These are phyloP conservation scores for Wickerhamiella brachini DNA, from an alignment of 805 yeast genomes.

Conservation along the genomic window DNA sequence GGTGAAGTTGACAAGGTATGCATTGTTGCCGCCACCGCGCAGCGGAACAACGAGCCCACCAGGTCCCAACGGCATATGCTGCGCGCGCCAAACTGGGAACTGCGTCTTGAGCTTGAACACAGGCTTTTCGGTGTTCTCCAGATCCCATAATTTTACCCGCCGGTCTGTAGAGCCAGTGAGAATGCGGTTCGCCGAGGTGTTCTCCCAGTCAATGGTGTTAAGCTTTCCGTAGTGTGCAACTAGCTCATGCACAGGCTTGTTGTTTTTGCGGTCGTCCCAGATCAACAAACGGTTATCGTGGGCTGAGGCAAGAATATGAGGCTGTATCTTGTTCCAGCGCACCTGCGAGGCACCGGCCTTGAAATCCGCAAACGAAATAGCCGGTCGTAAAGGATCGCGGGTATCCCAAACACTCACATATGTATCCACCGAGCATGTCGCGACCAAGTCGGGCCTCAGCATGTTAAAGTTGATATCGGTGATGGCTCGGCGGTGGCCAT, in stretches of 20 bases:
- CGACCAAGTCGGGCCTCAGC: slow-evolving; percentile 67
- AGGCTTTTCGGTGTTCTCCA: slow-evolving; percentile 29
- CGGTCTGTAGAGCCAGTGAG: slow-evolving; percentile 80
- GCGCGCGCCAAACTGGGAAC: slow-evolving; percentile 80
- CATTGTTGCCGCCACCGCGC: slow-evolving; percentile 64
- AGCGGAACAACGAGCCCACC: slow-evolving; percentile 85
- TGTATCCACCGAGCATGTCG: slow-evolving; percentile 89
- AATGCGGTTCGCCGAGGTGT: slow-evolving; percentile 42
- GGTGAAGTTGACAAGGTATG: slow-evolving; percentile 31
- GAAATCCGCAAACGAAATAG: slow-evolving; percentile 81
- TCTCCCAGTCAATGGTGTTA: slow-evolving; percentile 76
- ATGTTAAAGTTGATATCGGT: slow-evolving; percentile 94
- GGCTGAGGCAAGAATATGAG: slow-evolving; percentile 67
- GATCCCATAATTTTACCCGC: slow-evolving; percentile 66
- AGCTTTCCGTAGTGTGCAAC: slow-evolving; percentile 75
- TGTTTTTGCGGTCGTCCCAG: slow-evolving; percentile 84
- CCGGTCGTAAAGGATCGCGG: slow-evolving; percentile 59
- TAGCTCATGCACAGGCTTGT: slow-evolving; percentile 53
- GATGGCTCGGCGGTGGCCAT: slow-evolving; percentile 83
- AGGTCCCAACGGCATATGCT: slow-evolving; percentile 78
- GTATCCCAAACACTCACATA: slow-evolving; percentile 84
- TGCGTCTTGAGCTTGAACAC: slow-evolving; percentile 49
- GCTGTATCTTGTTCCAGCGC: slow-evolving; percentile 74
- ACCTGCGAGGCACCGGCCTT: slow-evolving; percentile 89
- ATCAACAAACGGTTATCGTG: slow-evolving; percentile 70